Evolutionary conservation across 192 early-diverging fungal species (phyloP), one percentile per base, ranked within the genome.

Genomic region (Gamsiella multidivaricata): DNA sequence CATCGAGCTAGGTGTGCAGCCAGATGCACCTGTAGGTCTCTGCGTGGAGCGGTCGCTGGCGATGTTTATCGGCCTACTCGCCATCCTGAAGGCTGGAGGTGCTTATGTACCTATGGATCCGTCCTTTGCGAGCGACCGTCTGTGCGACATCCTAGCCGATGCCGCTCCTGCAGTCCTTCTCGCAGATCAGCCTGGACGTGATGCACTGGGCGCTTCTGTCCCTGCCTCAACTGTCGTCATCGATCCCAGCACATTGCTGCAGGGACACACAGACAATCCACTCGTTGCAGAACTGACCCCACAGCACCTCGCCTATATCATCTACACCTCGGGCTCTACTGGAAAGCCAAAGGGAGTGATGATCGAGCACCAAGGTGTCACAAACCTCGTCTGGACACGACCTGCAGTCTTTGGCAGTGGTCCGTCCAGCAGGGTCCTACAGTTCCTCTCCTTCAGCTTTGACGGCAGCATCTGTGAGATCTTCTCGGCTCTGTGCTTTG

Each of bases 21-120:
- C 51, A 29, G 51, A 31, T 26, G 17, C 9, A 3, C 51, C 7
- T 5, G 51, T 53, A 6, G 51, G 6, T 5, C 23, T 31, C 23
- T 53, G 23, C 29, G 23, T 53, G 5, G 51, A 23, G 29, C 51
- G 51, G 29, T 53, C 51, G 7, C 23, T 53, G 5, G 17, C 22
- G 29, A 53, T 53, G 51, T 28, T 53, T 52, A 63, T 80, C 49
- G 57, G 54, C n/a, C 36, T 80, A 31, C 20, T 80, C 6, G 78
- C 46, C 22, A 57, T 80, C 7, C 66, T 78, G 0, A 80, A 80
- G 43, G 43, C 68, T 18, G 78, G 78, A 3, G 79, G 41, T 11
- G 78, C 78, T 0, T 80, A 80, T 51, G 54, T 80, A 23, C 69
- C 75, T 2, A 52, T 80, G 8, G 78, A 80, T 36, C 61, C 67